Base-by-base conservation (phyloP, 352 stramenopile genomes). In the Phytophthora meadii region DNA sequence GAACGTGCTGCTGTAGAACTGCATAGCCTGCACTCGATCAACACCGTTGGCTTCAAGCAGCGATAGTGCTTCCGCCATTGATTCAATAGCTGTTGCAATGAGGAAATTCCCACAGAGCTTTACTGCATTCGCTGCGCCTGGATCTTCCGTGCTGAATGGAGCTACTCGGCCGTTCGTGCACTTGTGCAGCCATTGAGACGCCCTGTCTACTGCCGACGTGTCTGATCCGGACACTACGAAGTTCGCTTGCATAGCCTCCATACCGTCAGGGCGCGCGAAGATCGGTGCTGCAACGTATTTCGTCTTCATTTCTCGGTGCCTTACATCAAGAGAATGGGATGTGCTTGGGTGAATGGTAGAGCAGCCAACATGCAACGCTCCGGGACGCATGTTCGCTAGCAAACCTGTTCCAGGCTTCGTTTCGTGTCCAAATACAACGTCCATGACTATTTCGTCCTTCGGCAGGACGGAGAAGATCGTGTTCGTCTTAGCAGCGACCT, bases 41-140 rank as follows among this genome's bases (percentile, higher is more conserved):
- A 95, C 77, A 45, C 87, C 82, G 37, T 92, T 77, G 28, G 72
- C 72, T 66, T 95, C 87, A 19, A 86, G 69, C 19, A 95, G 72
- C 15, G 79, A 73, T 25, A 94, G 69, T 17, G 80, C 74, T 46
- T 95, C 87, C 4, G 76, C 82, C 73, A 95, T 88, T 0, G 79
- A 79, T 65, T 95, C 87, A 44, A 95, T 95, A n/a, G 84, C 76
- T 2, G 76, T 69, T 4, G 84, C 87, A 12, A 95, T 94, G 15
- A 95, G 59, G 51, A 94, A 95, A 57, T 95, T 95, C 0, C 87
- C 87, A 36, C 78, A 90, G 6, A 95, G 71, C 62, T 95, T 95
- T 8, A 92, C 84, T 1, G 80, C 84, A 54, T 92, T 94, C 3
- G 79, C 87, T 6, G 82, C 78, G 4, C 86, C 86, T 14, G 83